Base-by-base conservation (phyloP, 768 basidiomycete species). In the Arthromyces matolae region DNA sequence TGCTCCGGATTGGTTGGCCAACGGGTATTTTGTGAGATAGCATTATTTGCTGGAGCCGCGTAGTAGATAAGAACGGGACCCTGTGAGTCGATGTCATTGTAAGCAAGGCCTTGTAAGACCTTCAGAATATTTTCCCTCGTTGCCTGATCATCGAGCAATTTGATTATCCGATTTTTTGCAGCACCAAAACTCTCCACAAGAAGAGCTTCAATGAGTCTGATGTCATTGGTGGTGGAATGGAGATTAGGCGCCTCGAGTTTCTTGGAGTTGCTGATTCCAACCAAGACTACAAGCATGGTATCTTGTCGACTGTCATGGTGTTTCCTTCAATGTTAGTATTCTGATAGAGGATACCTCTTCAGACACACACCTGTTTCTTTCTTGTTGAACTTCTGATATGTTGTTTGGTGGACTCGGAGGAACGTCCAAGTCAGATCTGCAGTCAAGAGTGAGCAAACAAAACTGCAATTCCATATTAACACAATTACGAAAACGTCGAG, bases 21-120 rank as follows among this genome's bases (percentile, higher is more conserved):
- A 34, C 18, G 4, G 20, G n/a, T 0, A 1, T 10, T 49, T 24
- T 18, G 23, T 16, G 39, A 5, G n/a, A 9, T 16, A 13, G 13
- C 20, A n/a, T 48, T 33, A 24, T 33, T 13, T n/a, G 49, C 44
- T 41, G 46, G 53, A 31, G 49, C 53, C 22, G 53, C 53, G 18
- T 46, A 54, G 16, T 50, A 54, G 12, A 54, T 47, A 9, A 54
- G 22, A 9, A 54, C 51, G 13, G 53, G 44, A 46, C 46, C 42
- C 20, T 37, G 35, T 7, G 39, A 13, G 12, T 10, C 10, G 18
- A 54, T 54, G 3, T 13, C n/a, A 2, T 31, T 24, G 2, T 18
- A 14, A 5, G 27, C 40, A 10, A 54, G 25, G 12, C 19, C 20
- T 0, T 18, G 20, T 16, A 54, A 37, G 19, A n/a, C 34, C 8